These are phyloP conservation scores for Pleoardoris graminearum DNA, from an alignment of 2,329 filamentous ascomycete genomes.

Conservation along the genomic window DNA sequence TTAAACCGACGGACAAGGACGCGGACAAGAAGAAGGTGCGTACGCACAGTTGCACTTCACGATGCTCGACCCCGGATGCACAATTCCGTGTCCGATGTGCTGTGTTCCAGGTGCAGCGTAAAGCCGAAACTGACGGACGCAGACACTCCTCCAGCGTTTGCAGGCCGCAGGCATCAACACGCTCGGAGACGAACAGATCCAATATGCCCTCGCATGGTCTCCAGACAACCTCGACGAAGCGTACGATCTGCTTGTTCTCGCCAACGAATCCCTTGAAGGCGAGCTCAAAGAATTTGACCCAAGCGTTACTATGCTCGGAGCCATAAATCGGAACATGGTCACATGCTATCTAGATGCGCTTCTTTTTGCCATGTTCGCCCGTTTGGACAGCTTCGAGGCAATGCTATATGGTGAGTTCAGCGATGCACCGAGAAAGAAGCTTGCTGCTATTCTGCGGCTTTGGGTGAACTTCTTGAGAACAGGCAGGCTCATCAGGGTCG, in stretches of 20 bases:
- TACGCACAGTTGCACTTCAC: not conserved
- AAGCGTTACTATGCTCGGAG: conserved; percentile 73
- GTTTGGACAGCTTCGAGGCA: conserved; percentile 86
- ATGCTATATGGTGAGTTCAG: conserved; percentile 82
- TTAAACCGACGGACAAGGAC: conserved; percentile 59
- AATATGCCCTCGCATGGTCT: conserved; percentile 66
- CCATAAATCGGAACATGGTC: conserved; percentile 80
- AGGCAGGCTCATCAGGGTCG: conserved; percentile 80
- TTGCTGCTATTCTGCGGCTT: conserved; percentile 77
- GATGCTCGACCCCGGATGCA: not conserved
- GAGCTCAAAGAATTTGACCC: conserved; percentile 76
- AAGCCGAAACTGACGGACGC: conserved; percentile 47
- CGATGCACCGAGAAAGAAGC: conserved; percentile 70
- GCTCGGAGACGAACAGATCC: conserved; percentile 64
- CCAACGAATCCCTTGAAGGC: conserved; percentile 80
- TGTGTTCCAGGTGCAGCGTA: too few relatives aligned
- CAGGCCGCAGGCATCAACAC: conserved; percentile 57
- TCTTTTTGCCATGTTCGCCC: conserved; percentile 94
- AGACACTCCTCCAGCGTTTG: conserved; percentile 57
- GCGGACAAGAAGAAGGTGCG: conserved; percentile 57
- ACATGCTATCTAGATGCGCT: conserved; percentile 95
- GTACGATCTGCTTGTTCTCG: conserved; percentile 73
- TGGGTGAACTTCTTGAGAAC: conserved; percentile 93
- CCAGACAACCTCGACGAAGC: conserved; percentile 73
- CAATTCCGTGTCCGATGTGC: conserved; percentile 6